Percentiles rank a stretch among this genome's conserved stretches.
Evolutionary conservation across 805 yeast species (phyloP).

Genomic region (Candida insectalens): DNA sequence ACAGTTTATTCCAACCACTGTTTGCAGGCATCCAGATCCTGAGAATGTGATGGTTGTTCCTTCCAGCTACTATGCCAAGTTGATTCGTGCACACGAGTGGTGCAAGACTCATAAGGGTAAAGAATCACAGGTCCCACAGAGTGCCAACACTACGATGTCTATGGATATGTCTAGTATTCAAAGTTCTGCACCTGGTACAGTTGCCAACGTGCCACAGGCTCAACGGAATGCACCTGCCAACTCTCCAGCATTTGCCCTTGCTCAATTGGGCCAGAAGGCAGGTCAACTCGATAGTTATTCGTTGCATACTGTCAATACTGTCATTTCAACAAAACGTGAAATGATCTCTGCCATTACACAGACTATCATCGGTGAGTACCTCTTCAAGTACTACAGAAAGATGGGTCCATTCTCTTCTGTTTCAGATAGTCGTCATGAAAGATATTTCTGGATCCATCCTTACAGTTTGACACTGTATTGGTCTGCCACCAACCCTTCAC

Average conservation of each 20-base stretch:
- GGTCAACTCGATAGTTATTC: slow-evolving; percentile 12
- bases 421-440: slow-evolving; percentile 75
- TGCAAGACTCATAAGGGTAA: slow-evolving; percentile 14
- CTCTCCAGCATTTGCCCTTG: slow-evolving; percentile 3
- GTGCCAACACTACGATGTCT: neutral
- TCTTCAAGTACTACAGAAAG: slow-evolving; percentile 76
- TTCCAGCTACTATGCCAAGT: slow-evolving; percentile 48
- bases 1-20: slow-evolving; percentile 56
- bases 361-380: slow-evolving; percentile 85
- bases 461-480: slow-evolving; percentile 85
- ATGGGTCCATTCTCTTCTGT: slow-evolving; percentile 66
- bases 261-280: slow-evolving; percentile 10
- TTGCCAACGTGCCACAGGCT: neutral
- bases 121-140: neutral
- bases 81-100: slow-evolving; percentile 34
- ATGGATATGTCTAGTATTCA: neutral
- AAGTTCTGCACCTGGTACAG: neutral
- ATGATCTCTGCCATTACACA: slow-evolving; percentile 85
- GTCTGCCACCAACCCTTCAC: slow-evolving; percentile 73
- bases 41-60: slow-evolving; percentile 56
- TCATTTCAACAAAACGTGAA: slow-evolving; percentile 57
- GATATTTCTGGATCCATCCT: slow-evolving; percentile 96
- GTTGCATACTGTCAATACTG: slow-evolving; percentile 37
- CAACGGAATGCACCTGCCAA: neutral
- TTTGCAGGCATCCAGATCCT: slow-evolving; percentile 43